Evolutionary conservation across 139 green algal species (phyloP).

Genomic region (Chlamydomonas asymmetrica): DNA sequence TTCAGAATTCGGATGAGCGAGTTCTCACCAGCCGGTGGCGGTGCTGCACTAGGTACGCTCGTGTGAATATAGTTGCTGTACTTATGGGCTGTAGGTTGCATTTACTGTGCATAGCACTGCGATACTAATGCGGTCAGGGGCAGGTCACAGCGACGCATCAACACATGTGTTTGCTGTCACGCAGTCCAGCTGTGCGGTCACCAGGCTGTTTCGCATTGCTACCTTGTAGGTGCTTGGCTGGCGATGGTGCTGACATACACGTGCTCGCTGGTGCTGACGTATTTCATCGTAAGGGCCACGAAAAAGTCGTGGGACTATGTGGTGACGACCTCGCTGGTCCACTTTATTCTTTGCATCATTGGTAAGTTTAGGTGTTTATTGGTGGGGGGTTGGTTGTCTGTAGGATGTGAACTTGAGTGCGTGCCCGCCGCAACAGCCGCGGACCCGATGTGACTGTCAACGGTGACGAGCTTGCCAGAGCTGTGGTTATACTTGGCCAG

Average conservation of each 20-base stretch:
- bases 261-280: constrained; percentile 34
- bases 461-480: no score
- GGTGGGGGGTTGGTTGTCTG: not conserved
- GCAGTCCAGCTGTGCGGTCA: not conserved
- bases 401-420: not conserved
- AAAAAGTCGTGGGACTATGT: constrained; percentile 54
- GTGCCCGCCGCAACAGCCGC: not conserved
- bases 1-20: constrained; percentile 32
- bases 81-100: no score
- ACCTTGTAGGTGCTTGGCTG: constrained; percentile 39
- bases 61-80: no score
- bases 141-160: not conserved
- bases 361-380: no score
- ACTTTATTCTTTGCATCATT: constrained; percentile 48
- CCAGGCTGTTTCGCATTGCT: no score
- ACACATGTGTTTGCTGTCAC: not conserved
- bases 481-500: no score
- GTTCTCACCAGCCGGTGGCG: constrained; percentile 25
- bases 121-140: not conserved
- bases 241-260: constrained; percentile 46
- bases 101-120: not conserved
- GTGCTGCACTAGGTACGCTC: constrained; percentile 33
- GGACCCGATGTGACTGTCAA: no score
- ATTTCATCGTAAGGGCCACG: constrained; percentile 37
- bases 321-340: constrained; percentile 30